phyloP scores from a whole-genome alignment of 2,329 filamentous ascomycete genomes.

The Nectriaceae sp. region DNA sequence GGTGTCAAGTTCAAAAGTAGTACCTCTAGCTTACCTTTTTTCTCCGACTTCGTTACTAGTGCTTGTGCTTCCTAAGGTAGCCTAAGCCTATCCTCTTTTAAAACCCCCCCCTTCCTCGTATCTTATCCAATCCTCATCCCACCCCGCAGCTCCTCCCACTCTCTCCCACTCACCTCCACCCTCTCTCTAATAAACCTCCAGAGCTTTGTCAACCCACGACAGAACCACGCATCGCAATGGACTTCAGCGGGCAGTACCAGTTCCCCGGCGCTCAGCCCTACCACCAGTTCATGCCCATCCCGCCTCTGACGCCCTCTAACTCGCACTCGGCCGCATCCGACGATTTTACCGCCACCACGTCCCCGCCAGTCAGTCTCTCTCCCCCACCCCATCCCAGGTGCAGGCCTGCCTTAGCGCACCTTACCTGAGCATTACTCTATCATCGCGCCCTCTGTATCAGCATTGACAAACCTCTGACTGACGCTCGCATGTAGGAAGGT shows the following conservation, averaged over 20 bases:
- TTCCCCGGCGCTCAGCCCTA: slow-evolving; percentile 53
- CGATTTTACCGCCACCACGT: slow-evolving; percentile 50
- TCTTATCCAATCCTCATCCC: too few relatives aligned
- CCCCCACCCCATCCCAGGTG: slow-evolving; percentile 25
- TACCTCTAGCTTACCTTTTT: too few relatives aligned
- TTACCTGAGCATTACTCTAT: slow-evolving; percentile 39
- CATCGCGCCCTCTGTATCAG: slow-evolving; percentile 18
- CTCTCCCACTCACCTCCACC: too few relatives aligned
- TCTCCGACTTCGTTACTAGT: too few relatives aligned
- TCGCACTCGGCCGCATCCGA: slow-evolving; percentile 57
- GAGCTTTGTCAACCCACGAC: too few relatives aligned
- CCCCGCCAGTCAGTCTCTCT: slow-evolving; percentile 53
- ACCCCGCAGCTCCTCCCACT: too few relatives aligned
- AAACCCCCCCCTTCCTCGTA: too few relatives aligned
- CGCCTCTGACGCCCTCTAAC: slow-evolving; percentile 56
- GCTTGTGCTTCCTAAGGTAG: too few relatives aligned
- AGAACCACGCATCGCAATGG: slow-evolving; percentile 40
- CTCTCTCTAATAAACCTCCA: too few relatives aligned
- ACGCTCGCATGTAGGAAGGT: slow-evolving; percentile 44
- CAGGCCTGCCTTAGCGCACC: slow-evolving; percentile 31
- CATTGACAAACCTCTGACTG: slow-evolving; percentile 9
- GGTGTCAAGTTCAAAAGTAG: too few relatives aligned
- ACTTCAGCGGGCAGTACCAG: slow-evolving; percentile 51
- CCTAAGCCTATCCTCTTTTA: too few relatives aligned
- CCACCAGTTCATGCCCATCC: slow-evolving; percentile 55